phyloP scores from a whole-genome alignment of 371 early-diverging fungal species.

The Saksenaea vasiformis region DNA sequence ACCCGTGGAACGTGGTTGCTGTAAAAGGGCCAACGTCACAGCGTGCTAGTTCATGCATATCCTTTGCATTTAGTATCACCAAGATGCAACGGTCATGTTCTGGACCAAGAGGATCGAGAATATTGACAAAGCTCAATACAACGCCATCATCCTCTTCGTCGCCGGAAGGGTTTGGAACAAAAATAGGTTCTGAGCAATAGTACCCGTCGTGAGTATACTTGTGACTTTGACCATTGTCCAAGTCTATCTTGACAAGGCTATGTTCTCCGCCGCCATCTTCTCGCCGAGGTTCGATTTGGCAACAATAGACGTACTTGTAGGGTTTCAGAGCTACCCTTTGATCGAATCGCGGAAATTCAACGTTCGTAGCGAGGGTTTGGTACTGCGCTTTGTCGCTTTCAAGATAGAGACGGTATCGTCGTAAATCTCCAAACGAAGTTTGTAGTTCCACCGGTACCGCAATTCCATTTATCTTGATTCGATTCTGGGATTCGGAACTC shows the following conservation, averaged over 20 bases:
- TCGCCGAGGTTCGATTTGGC: conserved; percentile 31
- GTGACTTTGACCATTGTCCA: conserved; percentile 18
- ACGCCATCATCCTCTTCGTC: conserved; percentile 66
- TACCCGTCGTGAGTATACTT: conserved; percentile 32
- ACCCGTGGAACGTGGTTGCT: conserved; percentile 59
- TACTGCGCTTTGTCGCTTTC: conserved; percentile 14
- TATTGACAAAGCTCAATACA: conserved; percentile 51
- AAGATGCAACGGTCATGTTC: conserved; percentile 46
- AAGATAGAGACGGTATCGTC: conserved; percentile 22
- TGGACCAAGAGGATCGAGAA: conserved; percentile 25
- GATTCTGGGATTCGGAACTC: conserved; percentile 7
- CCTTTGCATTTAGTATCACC: conserved; percentile 54
- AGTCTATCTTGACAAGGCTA: conserved; percentile 48
- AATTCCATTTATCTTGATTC: conserved; percentile 22
- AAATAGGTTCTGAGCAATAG: conserved; percentile 65
- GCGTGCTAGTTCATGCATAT: conserved; percentile 54
- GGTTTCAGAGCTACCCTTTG: conserved; percentile 6
- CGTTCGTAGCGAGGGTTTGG: conserved; percentile 31
- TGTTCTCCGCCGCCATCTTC: conserved; percentile 28
- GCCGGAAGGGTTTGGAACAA: conserved; percentile 53
- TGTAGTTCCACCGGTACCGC: conserved; percentile 19
- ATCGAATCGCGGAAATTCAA: conserved; percentile 53
- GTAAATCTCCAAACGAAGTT: conserved; percentile 31
- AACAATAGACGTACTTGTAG: conserved; percentile 54
- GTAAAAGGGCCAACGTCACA: conserved; percentile 49